A percentile compares a stretch with the other conserved stretches of the same genome.
Evolutionary conservation across 768 basidiomycete genomes (phyloP).

Genomic region (Lactarius psammicola): DNA sequence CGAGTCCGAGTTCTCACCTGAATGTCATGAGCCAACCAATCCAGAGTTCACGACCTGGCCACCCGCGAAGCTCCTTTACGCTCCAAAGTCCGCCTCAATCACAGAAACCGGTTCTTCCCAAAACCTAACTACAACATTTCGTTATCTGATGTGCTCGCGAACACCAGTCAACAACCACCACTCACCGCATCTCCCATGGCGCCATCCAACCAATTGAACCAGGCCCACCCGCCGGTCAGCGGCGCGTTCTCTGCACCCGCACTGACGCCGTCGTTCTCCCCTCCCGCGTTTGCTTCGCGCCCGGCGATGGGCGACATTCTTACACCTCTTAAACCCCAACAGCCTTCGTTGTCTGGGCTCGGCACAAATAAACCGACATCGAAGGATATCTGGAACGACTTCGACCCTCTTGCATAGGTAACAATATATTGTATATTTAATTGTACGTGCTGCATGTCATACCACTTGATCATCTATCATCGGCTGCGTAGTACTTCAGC

Average conservation of each 20-base stretch:
- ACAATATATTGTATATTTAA: background rate
- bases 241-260: conserved; percentile 25
- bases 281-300: conserved; percentile 35
- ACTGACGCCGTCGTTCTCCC: conserved; percentile 33
- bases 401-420: conserved; percentile 66
- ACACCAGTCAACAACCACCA: conserved; percentile 5
- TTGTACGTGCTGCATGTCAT: background rate
- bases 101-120: conserved; percentile 27
- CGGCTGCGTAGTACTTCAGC: background rate
- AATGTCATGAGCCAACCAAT: conserved; percentile 23
- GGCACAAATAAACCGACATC: conserved; percentile 47
- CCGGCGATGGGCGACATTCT: conserved; percentile 52
- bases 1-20: conserved; percentile 17
- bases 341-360: conserved; percentile 44
- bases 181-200: conserved; percentile 23
- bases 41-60: conserved; percentile 31
- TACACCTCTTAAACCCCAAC: conserved; percentile 60
- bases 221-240: conserved; percentile 5
- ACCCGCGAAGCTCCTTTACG: conserved; percentile 19
- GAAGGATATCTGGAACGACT: conserved; percentile 76
- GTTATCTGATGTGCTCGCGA: conserved; percentile 33
- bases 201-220: conserved; percentile 28
- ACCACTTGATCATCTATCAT: background rate
- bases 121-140: conserved; percentile 63
- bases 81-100: conserved; percentile 26